Evolutionary conservation across 177 flowering plant genomes (phyloP).

Genomic region (Vitis hybrid): DNA sequence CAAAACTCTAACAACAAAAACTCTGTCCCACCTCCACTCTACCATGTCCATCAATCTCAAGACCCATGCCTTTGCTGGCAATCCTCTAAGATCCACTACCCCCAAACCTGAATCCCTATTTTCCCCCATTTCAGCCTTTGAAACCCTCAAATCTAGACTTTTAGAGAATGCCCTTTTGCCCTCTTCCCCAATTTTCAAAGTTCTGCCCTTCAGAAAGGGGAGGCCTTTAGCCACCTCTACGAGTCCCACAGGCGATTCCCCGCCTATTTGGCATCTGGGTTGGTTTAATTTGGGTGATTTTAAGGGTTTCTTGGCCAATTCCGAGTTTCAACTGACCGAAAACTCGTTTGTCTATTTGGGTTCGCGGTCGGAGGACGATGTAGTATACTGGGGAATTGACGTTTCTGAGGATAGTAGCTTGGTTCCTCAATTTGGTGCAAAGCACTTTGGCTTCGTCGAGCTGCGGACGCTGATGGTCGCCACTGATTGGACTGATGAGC

Average conservation of each 20-base stretch:
- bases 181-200: conserved; percentile 39
- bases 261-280: conserved; percentile 72
- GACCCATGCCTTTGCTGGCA: conserved; percentile 65
- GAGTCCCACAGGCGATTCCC: not conserved
- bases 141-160: conserved; percentile 45
- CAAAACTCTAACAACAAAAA: conserved; percentile 5
- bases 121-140: conserved; percentile 45
- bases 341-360: conserved; percentile 76
- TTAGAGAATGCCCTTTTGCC: conserved; percentile 21
- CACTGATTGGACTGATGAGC: conserved; percentile 75
- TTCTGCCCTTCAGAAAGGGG: conserved; percentile 69
- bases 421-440: conserved; percentile 43
- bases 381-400: conserved; percentile 83
- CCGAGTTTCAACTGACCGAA: conserved; percentile 39
- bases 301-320: conserved; percentile 38
- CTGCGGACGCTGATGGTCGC: conserved; percentile 94
- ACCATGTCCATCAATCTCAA: conserved; percentile 46
- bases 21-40: conserved; percentile 14
- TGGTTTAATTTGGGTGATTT: conserved; percentile 71
- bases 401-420: conserved; percentile 39
- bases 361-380: conserved; percentile 37
- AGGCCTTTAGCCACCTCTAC: conserved; percentile 58
- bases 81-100: conserved; percentile 46
- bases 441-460: conserved; percentile 64
- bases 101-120: conserved; percentile 45